Evolutionary conservation across 257 asterid species (phyloP), one percentile per base, ranked within the genome.

Genomic region (Plantago ovata): DNA sequence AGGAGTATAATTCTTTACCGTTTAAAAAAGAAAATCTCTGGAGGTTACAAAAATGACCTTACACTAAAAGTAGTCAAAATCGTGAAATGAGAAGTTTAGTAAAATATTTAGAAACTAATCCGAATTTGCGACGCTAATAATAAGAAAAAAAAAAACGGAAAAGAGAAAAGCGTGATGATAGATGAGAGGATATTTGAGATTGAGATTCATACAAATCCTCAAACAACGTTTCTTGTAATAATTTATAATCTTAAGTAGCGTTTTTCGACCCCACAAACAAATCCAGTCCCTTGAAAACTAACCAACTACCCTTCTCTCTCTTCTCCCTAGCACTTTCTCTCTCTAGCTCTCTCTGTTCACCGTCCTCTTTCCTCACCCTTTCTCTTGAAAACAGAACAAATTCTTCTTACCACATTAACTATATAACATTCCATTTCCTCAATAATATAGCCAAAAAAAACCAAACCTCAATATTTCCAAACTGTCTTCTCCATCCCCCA

Each of bases 191-290:
- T n/a, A 14, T 38, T n/a, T 4, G 14, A 3, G 13, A 56, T 56
- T 19, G 39, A 36, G 49, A 56, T 56, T 56, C 62, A 56, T 19
- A 40, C 50, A 40, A 56, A 56, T 56, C 60, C 7, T 28, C 58
- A 75, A 75, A 67, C 74, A 74, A 67, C 71, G 50, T 66, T n/a
- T n/a, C n/a, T n/a, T 49, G 10, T 38, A 47, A 50, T 36, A 28
- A 1, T 28, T 28, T 38, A 38, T 19, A 39, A 40, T 41, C n/a
- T 16, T 6, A 13, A 13, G 46, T 4, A 18, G 32, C 1, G 10
- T 5, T 58, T 39, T 2, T 3, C 18, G 69, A 33, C 72, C 77
- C 75, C 69, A 68, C 75, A n/a, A n/a, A 54, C 36, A 28, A 44
- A 16, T 43, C 56, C 47, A 42, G 36, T 10, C 63, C 41, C 60